These are phyloP conservation scores for Sporothrix variecibatus DNA, from an alignment of 2,329 filamentous ascomycete species.

Conservation along the genomic window DNA sequence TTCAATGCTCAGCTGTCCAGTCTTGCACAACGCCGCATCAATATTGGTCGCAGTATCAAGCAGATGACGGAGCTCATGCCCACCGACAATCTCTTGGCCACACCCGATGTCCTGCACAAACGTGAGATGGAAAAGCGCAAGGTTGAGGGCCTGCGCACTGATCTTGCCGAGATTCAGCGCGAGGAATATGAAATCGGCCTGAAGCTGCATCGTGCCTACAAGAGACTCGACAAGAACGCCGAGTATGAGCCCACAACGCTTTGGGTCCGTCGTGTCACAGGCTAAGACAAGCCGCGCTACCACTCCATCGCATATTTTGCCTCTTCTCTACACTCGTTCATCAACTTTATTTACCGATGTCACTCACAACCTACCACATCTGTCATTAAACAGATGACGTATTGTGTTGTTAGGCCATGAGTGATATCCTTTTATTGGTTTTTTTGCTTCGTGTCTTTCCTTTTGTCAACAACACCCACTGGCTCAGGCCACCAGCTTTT, in stretches of 20 bases:
- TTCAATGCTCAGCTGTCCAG: slow-evolving; percentile 67
- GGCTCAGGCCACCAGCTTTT: slow-evolving; percentile 4
- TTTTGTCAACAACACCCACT: not conserved
- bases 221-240: slow-evolving; percentile 68
- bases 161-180: slow-evolving; percentile 71
- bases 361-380: not conserved
- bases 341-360: not conserved
- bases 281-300: slow-evolving; percentile 31
- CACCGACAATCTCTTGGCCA: slow-evolving; percentile 66
- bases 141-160: slow-evolving; percentile 64
- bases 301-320: not conserved
- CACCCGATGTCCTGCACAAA: slow-evolving; percentile 61
- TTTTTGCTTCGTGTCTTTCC: slow-evolving; percentile 3
- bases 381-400: not conserved
- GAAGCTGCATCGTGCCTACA: slow-evolving; percentile 72
- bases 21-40: slow-evolving; percentile 67
- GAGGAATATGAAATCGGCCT: slow-evolving; percentile 80
- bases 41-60: slow-evolving; percentile 70
- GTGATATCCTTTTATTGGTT: not conserved
- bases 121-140: slow-evolving; percentile 63
- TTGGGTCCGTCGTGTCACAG: slow-evolving; percentile 78
- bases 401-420: not conserved
- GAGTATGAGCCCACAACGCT: slow-evolving; percentile 67
- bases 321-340: not conserved
- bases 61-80: slow-evolving; percentile 80